These are phyloP conservation scores for Trichoderma lentiforme DNA, from an alignment of 2,329 filamentous ascomycete species.

Conservation along the genomic window DNA sequence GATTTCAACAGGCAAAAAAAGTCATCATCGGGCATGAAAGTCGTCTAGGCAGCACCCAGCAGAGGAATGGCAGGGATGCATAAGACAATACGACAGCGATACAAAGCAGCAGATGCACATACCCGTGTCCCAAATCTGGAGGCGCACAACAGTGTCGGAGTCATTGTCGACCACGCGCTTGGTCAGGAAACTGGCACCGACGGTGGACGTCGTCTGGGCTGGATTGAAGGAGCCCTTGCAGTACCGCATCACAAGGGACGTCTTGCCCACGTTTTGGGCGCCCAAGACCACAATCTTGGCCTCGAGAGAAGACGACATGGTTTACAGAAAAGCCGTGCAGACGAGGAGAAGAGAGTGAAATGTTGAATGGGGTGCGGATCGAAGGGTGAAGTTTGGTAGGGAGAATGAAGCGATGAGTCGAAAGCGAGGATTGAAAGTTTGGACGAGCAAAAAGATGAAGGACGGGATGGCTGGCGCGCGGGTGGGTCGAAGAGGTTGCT, in stretches of 20 bases:
- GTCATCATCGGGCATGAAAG: not conserved
- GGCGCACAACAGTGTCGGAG: slow-evolving; percentile 79
- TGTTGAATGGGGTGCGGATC: not conserved
- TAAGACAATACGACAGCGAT: not conserved
- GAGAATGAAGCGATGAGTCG: not conserved
- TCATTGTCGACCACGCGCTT: slow-evolving; percentile 80
- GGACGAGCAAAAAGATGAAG: not conserved
- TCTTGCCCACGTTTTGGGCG: slow-evolving; percentile 77
- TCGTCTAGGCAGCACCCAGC: not conserved
- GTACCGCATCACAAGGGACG: slow-evolving; percentile 72
- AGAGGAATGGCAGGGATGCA: slow-evolving; percentile 1
- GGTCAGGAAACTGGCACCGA: slow-evolving; percentile 75
- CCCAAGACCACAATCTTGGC: slow-evolving; percentile 80
- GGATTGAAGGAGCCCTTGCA: slow-evolving; percentile 70
- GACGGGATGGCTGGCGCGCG: slow-evolving; percentile 3
- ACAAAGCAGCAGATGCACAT: slow-evolving; percentile 21
- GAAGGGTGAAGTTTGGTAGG: not conserved
- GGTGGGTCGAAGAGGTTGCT: slow-evolving; percentile 6
- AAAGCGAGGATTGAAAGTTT: not conserved
- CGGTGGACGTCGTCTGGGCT: slow-evolving; percentile 63
- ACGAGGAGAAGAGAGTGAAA: not conserved
- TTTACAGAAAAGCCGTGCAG: not conserved
- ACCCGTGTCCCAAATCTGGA: slow-evolving; percentile 95
- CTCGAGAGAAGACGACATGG: slow-evolving; percentile 55
- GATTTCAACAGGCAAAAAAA: not conserved